Conservation (phyloP, 768 basidiomycete genomes). For the Epithele typhae region DNA sequence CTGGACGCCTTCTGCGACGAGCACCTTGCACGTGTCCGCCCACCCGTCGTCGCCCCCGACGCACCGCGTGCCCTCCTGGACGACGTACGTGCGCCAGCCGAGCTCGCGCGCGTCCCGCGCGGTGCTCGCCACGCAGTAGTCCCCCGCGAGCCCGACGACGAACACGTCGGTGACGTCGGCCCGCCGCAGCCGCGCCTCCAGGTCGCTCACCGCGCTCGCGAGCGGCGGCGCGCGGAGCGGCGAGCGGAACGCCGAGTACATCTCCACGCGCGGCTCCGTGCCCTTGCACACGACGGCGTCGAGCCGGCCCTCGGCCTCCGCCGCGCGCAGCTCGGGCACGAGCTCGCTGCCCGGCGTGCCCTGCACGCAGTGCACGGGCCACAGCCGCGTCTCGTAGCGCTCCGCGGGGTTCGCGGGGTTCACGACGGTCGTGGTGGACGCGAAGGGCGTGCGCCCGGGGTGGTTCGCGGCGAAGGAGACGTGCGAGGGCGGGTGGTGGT, state of each 20-base stretch:
- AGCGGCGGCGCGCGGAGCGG: conserved; percentile 44
- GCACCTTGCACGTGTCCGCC: conserved; percentile 12
- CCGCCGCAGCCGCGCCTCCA: conserved; percentile 38
- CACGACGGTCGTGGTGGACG: conserved; percentile 36
- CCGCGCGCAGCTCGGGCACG: conserved; percentile 37
- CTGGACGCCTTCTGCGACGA: conserved; percentile 14
- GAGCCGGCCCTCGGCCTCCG: conserved; percentile 9
- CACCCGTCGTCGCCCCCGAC: conserved; percentile 22
- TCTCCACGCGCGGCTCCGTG: conserved; percentile 55
- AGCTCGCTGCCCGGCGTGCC: conserved; percentile 57
- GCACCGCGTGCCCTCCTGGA: conserved; percentile 22
- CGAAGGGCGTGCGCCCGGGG: conserved; percentile 34
- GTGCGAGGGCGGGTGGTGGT: conserved; percentile 58
- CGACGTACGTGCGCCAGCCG: conserved; percentile 23
- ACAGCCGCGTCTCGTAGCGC: conserved; percentile 40
- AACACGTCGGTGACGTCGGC: conserved; percentile 53
- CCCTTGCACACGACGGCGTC: conserved; percentile 53
- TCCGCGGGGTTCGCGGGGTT: conserved; percentile 27
- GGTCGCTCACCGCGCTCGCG: conserved; percentile 41
- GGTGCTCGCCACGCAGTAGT: conserved; percentile 68
- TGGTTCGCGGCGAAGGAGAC: conserved; percentile 66
- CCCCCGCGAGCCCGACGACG: conserved; percentile 68
- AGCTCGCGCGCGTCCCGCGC: conserved; percentile 39
- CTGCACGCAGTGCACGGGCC: conserved; percentile 80
- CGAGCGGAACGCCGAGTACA: conserved; percentile 69